Percentiles rank a stretch among this genome's conserved stretches.
Conservation (phyloP, 1,139 yeast genomes). For the Saccharomyces hybrid region DNA sequence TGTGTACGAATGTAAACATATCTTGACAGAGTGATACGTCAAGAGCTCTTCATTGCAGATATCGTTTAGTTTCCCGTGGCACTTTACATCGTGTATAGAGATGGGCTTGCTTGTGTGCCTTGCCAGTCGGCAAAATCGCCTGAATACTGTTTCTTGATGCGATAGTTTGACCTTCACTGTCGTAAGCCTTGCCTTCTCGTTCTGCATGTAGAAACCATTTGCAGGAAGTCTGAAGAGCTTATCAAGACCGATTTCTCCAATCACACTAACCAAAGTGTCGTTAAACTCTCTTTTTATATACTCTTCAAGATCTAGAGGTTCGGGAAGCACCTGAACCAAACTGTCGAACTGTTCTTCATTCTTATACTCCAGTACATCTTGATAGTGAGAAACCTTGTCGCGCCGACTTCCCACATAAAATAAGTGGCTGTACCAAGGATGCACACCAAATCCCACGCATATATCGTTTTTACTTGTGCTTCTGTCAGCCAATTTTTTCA, state of each 20-base stretch:
- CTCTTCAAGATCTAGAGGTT: conserved; percentile 39
- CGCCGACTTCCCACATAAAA: conserved; percentile 34
- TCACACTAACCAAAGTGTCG: conserved; percentile 28
- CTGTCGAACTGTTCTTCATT: conserved; percentile 33
- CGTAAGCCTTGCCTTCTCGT: conserved; percentile 32
- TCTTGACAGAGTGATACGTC: conserved; percentile 17
- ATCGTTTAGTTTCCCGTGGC: conserved; percentile 56
- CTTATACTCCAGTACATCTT: conserved; percentile 32
- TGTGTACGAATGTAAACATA: conserved; percentile 78
- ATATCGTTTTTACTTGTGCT: conserved; percentile 32
- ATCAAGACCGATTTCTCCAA: conserved; percentile 93
- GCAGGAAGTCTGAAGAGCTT: conserved; percentile 62
- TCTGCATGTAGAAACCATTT: conserved; percentile 46
- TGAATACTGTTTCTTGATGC: conserved; percentile 58
- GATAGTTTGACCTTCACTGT: conserved; percentile 46
- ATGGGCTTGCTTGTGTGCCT: conserved; percentile 42
- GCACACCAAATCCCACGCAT: conserved; percentile 70
- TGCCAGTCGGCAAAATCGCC: conserved; percentile 50
- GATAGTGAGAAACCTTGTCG: conserved; percentile 46
- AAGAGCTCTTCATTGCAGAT: conserved; percentile 30
- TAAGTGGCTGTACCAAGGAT: conserved; percentile 84
- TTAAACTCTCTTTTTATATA: conserved; percentile 37
- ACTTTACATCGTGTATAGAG: conserved; percentile 80
- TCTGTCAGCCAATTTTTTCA: conserved; percentile 33
- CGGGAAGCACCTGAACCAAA: conserved; percentile 49